phyloP scores from a whole-genome alignment of 805 yeast genomes.

The Starmerella floricola region DNA sequence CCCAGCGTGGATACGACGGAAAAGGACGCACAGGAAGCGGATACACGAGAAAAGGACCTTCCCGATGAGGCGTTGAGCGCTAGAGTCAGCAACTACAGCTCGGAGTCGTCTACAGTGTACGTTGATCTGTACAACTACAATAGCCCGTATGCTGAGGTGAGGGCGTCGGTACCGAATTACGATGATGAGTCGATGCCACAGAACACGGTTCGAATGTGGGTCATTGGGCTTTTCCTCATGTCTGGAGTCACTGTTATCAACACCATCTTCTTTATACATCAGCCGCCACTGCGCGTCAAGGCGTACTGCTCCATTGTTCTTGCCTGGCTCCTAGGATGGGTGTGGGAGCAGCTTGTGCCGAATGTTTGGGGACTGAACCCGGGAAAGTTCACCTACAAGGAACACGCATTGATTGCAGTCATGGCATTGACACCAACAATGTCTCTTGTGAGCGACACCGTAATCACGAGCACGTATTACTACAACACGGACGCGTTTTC shows the following conservation, averaged over 20 bases:
- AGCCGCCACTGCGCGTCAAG: slow-evolving; percentile 43
- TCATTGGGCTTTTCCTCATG: slow-evolving; percentile 41
- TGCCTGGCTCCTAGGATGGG: slow-evolving; percentile 51
- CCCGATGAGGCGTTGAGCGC: background rate
- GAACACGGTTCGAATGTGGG: slow-evolving; percentile 46
- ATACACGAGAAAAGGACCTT: too few relatives aligned
- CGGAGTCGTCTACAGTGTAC: background rate
- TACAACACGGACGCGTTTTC: slow-evolving; percentile 31
- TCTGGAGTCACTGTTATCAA: slow-evolving; percentile 48
- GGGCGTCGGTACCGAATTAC: slow-evolving; percentile 49
- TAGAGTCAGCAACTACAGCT: background rate
- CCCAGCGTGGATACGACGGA: too few relatives aligned
- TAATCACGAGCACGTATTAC: slow-evolving; percentile 40
- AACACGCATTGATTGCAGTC: slow-evolving; percentile 46
- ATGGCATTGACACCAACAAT: slow-evolving; percentile 31
- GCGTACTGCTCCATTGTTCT: slow-evolving; percentile 46
- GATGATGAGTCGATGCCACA: slow-evolving; percentile 41
- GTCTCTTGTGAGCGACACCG: slow-evolving; percentile 45
- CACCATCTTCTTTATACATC: slow-evolving; percentile 44
- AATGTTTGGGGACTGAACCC: slow-evolving; percentile 38
- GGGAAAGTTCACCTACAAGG: slow-evolving; percentile 49
- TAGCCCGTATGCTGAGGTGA: slow-evolving; percentile 54
- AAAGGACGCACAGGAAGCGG: too few relatives aligned
- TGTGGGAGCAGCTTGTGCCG: slow-evolving; percentile 36
- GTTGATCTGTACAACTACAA: slow-evolving; percentile 14